phyloP scores from a whole-genome alignment of 495 filamentous ascomycete genomes.

The Penicillium canariense region DNA sequence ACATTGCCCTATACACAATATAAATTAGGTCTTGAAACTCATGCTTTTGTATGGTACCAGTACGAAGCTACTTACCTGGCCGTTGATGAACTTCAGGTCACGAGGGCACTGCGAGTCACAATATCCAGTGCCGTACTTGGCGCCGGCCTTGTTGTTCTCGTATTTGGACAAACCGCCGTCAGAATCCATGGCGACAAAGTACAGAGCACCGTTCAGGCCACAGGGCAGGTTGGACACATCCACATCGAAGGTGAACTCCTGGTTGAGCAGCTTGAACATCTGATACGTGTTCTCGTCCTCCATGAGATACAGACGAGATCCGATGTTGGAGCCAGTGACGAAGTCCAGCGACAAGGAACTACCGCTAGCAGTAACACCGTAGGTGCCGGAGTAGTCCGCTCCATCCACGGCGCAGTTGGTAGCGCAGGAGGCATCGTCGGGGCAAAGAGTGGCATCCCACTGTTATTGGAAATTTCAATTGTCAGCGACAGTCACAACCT shows the following conservation, averaged over 20 bases:
- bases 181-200: conserved; percentile 64
- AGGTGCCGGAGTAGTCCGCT: conserved; percentile 54
- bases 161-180: conserved; percentile 55
- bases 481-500: not conserved
- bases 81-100: conserved; percentile 68
- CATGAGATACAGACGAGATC: conserved; percentile 61
- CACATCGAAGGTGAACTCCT: conserved; percentile 68
- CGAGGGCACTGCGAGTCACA: conserved; percentile 71
- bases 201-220: conserved; percentile 70
- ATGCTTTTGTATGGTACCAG: not conserved
- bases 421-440: conserved; percentile 53
- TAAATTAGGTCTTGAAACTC: conserved; percentile 30
- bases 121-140: conserved; percentile 70
- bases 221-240: conserved; percentile 64
- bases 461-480: conserved; percentile 15
- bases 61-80: conserved; percentile 31
- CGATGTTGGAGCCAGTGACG: conserved; percentile 51
- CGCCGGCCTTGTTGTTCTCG: conserved; percentile 62
- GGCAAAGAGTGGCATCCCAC: conserved; percentile 56
- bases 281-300: conserved; percentile 55
- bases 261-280: conserved; percentile 55
- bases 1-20: conserved; percentile 53
- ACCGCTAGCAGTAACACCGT: conserved; percentile 54
- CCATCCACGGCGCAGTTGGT: conserved; percentile 60
- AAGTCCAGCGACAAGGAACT: conserved; percentile 54